Percentiles rank a stretch among this genome's conserved stretches.
These are phyloP conservation scores for Suillus paluster DNA, from an alignment of 768 basidiomycete species.

Conservation along the genomic window DNA sequence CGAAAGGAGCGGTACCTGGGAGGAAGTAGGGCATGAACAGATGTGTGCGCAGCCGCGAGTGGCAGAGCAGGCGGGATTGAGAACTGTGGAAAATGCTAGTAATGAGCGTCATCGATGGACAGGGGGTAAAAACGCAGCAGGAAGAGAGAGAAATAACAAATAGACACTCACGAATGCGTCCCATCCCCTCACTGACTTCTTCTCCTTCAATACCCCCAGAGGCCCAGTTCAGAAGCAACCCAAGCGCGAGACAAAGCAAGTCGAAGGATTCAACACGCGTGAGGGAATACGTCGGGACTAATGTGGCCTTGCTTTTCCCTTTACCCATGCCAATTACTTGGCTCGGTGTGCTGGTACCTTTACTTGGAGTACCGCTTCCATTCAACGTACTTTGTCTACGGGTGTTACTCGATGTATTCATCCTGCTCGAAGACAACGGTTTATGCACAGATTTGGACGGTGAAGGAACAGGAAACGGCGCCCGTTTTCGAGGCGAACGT, in stretches of 20 bases:
- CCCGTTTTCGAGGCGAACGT: background rate
- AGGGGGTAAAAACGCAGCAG: background rate
- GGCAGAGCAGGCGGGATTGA: constrained; percentile 56
- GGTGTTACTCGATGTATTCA: background rate
- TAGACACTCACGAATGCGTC: constrained; percentile 4
- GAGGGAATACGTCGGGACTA: background rate
- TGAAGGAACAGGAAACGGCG: background rate
- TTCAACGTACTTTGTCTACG: background rate
- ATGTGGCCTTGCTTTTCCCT: constrained; percentile 21
- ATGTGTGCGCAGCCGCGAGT: constrained; percentile 49
- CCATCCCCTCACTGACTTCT: constrained; percentile 46
- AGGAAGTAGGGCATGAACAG: constrained; percentile 64
- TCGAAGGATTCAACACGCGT: constrained; percentile 56
- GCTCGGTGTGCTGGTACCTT: background rate
- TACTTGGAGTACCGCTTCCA: constrained; percentile 18
- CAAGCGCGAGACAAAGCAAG: constrained; percentile 73
- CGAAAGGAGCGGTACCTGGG: constrained; percentile 11
- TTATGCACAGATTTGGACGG: background rate
- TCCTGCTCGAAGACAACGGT: background rate
- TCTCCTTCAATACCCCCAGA: constrained; percentile 55
- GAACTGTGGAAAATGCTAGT: constrained; percentile 40
- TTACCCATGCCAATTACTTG: constrained; percentile 19
- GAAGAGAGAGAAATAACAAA: constrained; percentile 8
- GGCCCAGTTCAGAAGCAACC: constrained; percentile 76
- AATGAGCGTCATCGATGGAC: background rate